phyloP scores from a whole-genome alignment of 257 asterid genomes.

The Solanum virginianum region DNA sequence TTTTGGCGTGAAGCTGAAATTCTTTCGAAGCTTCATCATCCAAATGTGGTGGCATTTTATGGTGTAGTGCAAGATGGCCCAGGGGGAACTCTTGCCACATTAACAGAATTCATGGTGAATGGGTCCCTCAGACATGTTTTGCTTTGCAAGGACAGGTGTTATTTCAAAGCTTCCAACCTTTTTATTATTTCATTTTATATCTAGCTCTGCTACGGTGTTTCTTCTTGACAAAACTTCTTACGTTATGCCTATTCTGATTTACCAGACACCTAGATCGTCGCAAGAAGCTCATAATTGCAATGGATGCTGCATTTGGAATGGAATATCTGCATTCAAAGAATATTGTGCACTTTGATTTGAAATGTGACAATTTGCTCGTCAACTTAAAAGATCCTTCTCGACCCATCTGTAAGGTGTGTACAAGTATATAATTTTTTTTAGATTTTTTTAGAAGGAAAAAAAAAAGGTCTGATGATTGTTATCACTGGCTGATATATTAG shows the following conservation, averaged over 20 bases:
- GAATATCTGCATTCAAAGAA: constrained; percentile 91
- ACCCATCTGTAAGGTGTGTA: constrained; percentile 73
- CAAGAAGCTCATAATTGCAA: constrained; percentile 81
- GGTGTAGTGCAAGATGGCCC: constrained; percentile 98
- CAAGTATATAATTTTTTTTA: not conserved
- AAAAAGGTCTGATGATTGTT: not conserved
- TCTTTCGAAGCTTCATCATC: constrained; percentile 92
- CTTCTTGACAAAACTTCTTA: not conserved
- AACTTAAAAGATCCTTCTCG: constrained; percentile 89
- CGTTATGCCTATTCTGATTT: not conserved
- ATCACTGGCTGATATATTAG: not conserved
- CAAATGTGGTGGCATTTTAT: constrained; percentile 91
- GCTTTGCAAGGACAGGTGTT: constrained; percentile 46
- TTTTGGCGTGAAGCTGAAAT: constrained; percentile 96
- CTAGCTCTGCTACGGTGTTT: not conserved
- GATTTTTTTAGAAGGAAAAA: not conserved
- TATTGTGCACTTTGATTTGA: constrained; percentile 88
- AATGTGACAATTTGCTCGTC: constrained; percentile 92
- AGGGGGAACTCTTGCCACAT: constrained; percentile 93
- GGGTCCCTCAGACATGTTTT: constrained; percentile 84
- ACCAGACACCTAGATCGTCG: constrained; percentile 83
- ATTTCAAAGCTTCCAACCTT: not conserved
- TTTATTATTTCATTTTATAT: not conserved
- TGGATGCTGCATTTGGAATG: constrained; percentile 99
- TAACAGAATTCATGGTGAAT: constrained; percentile 84